phyloP scores from a whole-genome alignment of 371 early-diverging fungal species.

The Funneliformis caledonium region DNA sequence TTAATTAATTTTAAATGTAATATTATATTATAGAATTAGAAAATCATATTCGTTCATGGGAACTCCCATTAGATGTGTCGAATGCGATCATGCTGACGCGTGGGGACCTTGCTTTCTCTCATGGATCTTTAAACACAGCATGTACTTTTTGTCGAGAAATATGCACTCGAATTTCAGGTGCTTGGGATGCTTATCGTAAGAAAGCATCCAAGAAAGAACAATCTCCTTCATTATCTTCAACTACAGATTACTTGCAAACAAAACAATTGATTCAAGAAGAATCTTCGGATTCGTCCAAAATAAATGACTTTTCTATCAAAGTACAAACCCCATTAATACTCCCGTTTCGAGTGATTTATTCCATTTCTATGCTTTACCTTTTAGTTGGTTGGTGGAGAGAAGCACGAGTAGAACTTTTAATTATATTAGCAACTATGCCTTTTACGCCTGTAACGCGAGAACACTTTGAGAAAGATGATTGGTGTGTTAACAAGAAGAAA shows the following conservation, averaged over 20 bases:
- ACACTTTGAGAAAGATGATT: slow-evolving; percentile 31
- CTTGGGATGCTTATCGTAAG: slow-evolving; percentile 5
- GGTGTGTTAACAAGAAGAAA: not conserved
- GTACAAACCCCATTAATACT: not conserved
- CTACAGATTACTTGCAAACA: not conserved
- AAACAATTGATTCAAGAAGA: not conserved
- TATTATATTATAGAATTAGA: slow-evolving; percentile 11
- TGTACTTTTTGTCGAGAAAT: not conserved
- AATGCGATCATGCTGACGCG: slow-evolving; percentile 28
- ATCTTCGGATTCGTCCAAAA: not conserved
- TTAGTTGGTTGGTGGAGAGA: not conserved
- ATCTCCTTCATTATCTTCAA: not conserved
- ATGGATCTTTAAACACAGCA: not conserved
- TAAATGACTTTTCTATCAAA: not conserved
- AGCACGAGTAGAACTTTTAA: slow-evolving; percentile 5
- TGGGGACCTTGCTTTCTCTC: not conserved
- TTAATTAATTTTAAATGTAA: not conserved
- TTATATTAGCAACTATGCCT: slow-evolving; percentile 13
- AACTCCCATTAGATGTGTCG: slow-evolving; percentile 16
- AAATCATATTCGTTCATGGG: slow-evolving; percentile 2
- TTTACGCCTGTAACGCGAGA: slow-evolving; percentile 1
- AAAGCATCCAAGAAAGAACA: not conserved
- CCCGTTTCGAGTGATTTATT: slow-evolving; percentile 9
- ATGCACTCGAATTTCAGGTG: not conserved
- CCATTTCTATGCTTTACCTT: slow-evolving; percentile 11